A percentile compares a stretch with the other conserved stretches of the same genome.
phyloP scores from a whole-genome alignment of 192 early-diverging fungal genomes.

The Coemansia sp. region DNA sequence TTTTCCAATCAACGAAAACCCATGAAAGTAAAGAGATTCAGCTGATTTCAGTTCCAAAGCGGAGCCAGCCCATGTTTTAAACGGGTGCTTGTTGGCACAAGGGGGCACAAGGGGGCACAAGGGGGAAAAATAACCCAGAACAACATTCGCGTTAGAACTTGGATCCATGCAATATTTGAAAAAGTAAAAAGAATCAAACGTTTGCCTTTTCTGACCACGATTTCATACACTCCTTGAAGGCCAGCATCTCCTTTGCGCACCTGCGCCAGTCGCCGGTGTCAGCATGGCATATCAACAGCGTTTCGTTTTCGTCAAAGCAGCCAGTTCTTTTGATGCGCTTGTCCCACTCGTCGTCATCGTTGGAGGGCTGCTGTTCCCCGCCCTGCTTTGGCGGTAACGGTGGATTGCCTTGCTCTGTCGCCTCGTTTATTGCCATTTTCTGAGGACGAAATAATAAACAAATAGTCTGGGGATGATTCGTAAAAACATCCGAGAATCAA shows the following conservation, averaged over 20 bases:
- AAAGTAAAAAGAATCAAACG: no score
- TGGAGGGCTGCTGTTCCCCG: no score
- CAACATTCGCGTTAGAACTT: no score
- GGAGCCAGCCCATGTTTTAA: no score
- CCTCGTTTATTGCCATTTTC: background rate
- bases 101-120: no score
- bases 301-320: conserved; percentile 80
- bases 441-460: background rate
- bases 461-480: background rate
- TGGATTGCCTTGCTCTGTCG: background rate
- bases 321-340: conserved; percentile 76
- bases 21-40: no score
- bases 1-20: no score
- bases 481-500: background rate
- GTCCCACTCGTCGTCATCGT: conserved; percentile 80
- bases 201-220: no score
- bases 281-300: conserved; percentile 79
- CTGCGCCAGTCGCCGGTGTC: conserved; percentile 88
- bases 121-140: no score
- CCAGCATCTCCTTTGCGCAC: conserved; percentile 76
- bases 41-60: background rate
- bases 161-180: no score
- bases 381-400: background rate
- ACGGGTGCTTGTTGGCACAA: background rate
- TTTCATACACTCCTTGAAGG: conserved; percentile 76